Evolutionary conservation across 108 stramenopile genomes (phyloP).

Genomic region (Epithemia pelagica): DNA sequence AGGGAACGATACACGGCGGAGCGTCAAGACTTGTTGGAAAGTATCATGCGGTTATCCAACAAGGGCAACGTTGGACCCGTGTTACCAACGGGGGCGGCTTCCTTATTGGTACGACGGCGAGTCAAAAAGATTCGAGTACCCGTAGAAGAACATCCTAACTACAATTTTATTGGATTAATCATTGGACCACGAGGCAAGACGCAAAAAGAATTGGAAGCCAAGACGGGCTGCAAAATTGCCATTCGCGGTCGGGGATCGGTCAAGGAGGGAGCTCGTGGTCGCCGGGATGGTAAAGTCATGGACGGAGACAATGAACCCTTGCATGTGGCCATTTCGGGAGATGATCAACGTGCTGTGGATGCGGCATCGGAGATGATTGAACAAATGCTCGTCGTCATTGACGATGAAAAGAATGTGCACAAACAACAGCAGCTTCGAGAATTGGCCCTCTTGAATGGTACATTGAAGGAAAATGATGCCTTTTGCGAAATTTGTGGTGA

Average conservation of each 20-base stretch:
- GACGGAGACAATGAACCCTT: conserved; percentile 93
- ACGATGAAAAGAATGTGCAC: conserved; percentile 97
- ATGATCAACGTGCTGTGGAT: conserved; percentile 81
- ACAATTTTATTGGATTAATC: conserved; percentile 95
- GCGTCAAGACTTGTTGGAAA: conserved; percentile 78
- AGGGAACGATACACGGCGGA: conserved; percentile 76
- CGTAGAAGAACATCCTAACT: conserved; percentile 84
- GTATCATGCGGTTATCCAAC: conserved; percentile 42
- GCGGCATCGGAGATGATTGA: conserved; percentile 88
- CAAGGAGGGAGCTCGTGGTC: conserved; percentile 92
- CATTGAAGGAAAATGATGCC: conserved; percentile 89
- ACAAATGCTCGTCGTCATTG: conserved; percentile 90
- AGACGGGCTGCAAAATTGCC: conserved; percentile 96
- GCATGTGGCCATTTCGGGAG: conserved; percentile 95
- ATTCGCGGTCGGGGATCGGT: conserved; percentile 95
- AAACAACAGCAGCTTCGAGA: conserved; percentile 94
- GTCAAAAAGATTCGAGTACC: conserved; percentile 81
- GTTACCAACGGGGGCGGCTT: conserved; percentile 28
- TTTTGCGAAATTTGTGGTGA: conserved; percentile 96
- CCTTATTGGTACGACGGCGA: conserved; percentile 60
- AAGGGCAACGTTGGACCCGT: conserved; percentile 48
- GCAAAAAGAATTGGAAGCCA: conserved; percentile 95
- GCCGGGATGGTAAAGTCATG: conserved; percentile 68
- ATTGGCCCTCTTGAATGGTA: conserved; percentile 97
- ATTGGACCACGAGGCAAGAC: conserved; percentile 98